phyloP scores from a whole-genome alignment of 2,329 filamentous ascomycete genomes.

The Massarina eburnea region DNA sequence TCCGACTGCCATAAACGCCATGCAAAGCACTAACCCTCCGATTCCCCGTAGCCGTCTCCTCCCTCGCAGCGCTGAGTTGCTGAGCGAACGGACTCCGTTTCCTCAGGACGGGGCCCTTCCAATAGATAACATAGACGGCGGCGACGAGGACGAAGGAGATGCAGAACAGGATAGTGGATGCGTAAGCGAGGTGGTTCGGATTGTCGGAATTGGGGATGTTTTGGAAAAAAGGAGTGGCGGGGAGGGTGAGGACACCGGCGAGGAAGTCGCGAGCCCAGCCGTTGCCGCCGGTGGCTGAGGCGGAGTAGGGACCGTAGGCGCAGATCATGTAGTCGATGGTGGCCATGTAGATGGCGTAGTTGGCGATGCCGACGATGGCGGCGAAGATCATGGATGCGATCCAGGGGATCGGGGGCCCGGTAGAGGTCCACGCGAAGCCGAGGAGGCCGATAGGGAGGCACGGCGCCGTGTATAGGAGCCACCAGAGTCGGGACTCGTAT shows the following conservation, averaged over 20 bases:
- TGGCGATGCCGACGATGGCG: slow-evolving; percentile 71
- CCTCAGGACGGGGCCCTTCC: slow-evolving; percentile 58
- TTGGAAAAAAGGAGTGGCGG: slow-evolving; percentile 62
- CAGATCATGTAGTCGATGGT: slow-evolving; percentile 81
- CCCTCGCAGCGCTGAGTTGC: slow-evolving; percentile 40
- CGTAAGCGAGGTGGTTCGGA: slow-evolving; percentile 52
- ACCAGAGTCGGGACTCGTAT: slow-evolving; percentile 61
- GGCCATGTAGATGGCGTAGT: slow-evolving; percentile 73
- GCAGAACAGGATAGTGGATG: slow-evolving; percentile 58
- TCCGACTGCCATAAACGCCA: slow-evolving; percentile 32
- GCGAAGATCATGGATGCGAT: slow-evolving; percentile 68
- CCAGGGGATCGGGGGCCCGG: slow-evolving; percentile 68
- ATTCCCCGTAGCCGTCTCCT: slow-evolving; percentile 36
- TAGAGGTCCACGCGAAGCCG: slow-evolving; percentile 70
- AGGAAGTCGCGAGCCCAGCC: slow-evolving; percentile 76
- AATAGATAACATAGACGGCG: slow-evolving; percentile 52
- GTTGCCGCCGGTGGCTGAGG: slow-evolving; percentile 76
- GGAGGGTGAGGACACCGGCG: slow-evolving; percentile 71
- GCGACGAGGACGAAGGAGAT: slow-evolving; percentile 50
- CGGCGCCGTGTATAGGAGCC: slow-evolving; percentile 64
- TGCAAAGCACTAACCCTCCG: slow-evolving; percentile 34
- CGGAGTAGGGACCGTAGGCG: slow-evolving; percentile 72
- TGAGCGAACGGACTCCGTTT: slow-evolving; percentile 58
- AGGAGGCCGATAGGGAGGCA: slow-evolving; percentile 69
- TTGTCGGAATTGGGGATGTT: slow-evolving; percentile 36